A percentile compares a stretch with the other conserved stretches of the same genome.
Conservation (phyloP, 1,139 yeast species). For the Sugiyamaella novakii region DNA sequence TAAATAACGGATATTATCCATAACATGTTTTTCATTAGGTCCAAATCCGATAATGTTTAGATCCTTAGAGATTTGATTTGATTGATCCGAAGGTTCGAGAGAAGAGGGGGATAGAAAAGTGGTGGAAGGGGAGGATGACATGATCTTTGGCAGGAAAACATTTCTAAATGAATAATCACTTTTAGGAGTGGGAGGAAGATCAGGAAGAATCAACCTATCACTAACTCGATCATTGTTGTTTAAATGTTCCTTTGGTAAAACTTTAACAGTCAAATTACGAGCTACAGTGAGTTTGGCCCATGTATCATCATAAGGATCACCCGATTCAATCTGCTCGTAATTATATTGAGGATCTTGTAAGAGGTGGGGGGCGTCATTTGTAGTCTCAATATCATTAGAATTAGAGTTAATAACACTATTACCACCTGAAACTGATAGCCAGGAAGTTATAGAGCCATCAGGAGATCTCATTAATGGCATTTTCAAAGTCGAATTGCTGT, state of each 20-base stretch:
- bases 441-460: slow-evolving; percentile 5
- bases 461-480: slow-evolving; percentile 25
- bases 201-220: slow-evolving; percentile 7
- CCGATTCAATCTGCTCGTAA: not conserved
- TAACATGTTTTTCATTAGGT: slow-evolving; percentile 16
- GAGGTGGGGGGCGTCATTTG: too few species aligned
- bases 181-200: too few species aligned
- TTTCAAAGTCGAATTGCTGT: slow-evolving; percentile 27
- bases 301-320: slow-evolving; percentile 5
- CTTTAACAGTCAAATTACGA: slow-evolving; percentile 1
- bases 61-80: too few species aligned
- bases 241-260: slow-evolving; percentile 1
- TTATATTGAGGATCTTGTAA: not conserved
- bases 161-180: not conserved
- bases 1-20: slow-evolving; percentile 15
- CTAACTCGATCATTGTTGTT: not conserved
- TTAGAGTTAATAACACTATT: too few species aligned
- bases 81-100: not conserved
- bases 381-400: too few species aligned
- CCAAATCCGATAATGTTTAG: slow-evolving; percentile 22
- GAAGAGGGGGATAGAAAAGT: not conserved
- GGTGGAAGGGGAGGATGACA: not conserved
- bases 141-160: not conserved
- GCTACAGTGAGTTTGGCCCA: slow-evolving; percentile 13
- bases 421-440: too few species aligned